Conservation (phyloP, 495 filamentous ascomycete species). For the Neurospora tetraspora region DNA sequence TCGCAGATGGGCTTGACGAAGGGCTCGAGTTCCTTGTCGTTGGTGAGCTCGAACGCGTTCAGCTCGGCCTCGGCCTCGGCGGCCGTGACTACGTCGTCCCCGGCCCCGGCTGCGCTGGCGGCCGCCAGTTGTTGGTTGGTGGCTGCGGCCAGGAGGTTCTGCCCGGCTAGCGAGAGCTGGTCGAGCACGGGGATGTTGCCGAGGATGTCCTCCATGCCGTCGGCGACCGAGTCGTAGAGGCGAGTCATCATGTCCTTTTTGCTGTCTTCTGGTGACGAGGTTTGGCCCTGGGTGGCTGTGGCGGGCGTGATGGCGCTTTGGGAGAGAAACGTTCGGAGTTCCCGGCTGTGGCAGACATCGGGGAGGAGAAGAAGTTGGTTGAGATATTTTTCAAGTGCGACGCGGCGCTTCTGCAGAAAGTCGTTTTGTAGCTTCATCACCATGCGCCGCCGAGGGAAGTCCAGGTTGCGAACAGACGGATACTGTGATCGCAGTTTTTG, state of each 20-base stretch:
- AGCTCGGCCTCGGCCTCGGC: conserved; percentile 94
- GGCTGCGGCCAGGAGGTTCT: conserved; percentile 85
- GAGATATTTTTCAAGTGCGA: conserved; percentile 77
- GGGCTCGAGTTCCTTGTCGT: conserved; percentile 65
- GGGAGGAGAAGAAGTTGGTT: conserved; percentile 74
- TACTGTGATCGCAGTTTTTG: conserved; percentile 78
- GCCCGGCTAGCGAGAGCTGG: conserved; percentile 83
- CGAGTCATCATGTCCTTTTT: conserved; percentile 86
- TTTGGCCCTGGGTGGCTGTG: conserved; percentile 26
- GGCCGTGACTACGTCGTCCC: conserved; percentile 48
- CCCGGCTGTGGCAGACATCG: conserved; percentile 87
- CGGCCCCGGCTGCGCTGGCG: conserved; percentile 35
- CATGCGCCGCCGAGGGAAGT: conserved; percentile 84
- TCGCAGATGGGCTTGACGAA: conserved; percentile 99
- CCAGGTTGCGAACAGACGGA: conserved; percentile 74
- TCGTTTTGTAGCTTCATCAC: conserved; percentile 95
- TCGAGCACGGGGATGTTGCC: conserved; percentile 91
- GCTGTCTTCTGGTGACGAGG: conserved; percentile 41
- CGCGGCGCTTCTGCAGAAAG: conserved; percentile 79
- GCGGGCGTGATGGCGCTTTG: conserved; percentile 61
- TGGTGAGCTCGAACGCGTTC: conserved; percentile 71
- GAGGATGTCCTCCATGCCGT: conserved; percentile 97
- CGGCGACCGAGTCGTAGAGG: conserved; percentile 90
- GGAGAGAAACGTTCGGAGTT: conserved; percentile 87
- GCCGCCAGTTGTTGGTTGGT: conserved; percentile 56